phyloP scores from a whole-genome alignment of 2,329 filamentous ascomycete genomes.

The Colletotrichum gloeosporioides region DNA sequence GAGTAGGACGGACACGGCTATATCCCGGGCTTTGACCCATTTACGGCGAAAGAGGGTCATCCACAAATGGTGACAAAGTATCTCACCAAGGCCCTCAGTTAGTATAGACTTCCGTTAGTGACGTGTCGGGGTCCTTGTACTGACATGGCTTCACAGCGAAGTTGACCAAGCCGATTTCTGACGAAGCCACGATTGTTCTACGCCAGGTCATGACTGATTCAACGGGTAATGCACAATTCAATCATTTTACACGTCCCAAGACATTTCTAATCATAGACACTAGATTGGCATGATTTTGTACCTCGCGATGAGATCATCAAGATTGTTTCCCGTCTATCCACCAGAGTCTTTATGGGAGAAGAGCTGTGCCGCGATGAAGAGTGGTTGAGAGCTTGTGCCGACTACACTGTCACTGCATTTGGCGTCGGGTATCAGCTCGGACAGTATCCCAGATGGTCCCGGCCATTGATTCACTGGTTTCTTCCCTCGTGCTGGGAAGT shows the following conservation, averaged over 20 bases:
- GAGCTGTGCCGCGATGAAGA: constrained; percentile 10
- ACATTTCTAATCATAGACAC: too few species aligned
- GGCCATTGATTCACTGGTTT: constrained; percentile 22
- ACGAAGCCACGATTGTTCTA: neutral
- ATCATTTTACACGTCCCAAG: too few species aligned
- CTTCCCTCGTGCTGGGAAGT: constrained; percentile 20
- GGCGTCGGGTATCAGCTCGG: neutral
- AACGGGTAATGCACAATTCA: too few species aligned
- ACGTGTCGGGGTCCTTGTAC: too few species aligned
- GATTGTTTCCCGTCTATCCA: constrained; percentile 22
- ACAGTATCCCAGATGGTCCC: constrained; percentile 16
- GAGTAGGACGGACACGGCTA: neutral
- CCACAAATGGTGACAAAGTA: neutral
- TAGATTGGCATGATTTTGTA: constrained; percentile 16
- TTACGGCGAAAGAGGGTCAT: rapidly evolving
- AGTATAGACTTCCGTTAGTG: too few species aligned
- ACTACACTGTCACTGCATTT: constrained; percentile 5
- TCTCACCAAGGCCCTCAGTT: neutral
- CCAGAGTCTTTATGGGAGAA: constrained; percentile 25
- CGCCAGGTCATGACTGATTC: neutral
- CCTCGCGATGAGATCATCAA: neutral
- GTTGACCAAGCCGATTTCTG: neutral
- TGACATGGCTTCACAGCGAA: too few species aligned
- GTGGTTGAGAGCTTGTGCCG: constrained; percentile 17
- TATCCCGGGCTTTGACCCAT: neutral